Conservation (phyloP, 176 grass and related monocot species). For the Otatea glauca region DNA sequence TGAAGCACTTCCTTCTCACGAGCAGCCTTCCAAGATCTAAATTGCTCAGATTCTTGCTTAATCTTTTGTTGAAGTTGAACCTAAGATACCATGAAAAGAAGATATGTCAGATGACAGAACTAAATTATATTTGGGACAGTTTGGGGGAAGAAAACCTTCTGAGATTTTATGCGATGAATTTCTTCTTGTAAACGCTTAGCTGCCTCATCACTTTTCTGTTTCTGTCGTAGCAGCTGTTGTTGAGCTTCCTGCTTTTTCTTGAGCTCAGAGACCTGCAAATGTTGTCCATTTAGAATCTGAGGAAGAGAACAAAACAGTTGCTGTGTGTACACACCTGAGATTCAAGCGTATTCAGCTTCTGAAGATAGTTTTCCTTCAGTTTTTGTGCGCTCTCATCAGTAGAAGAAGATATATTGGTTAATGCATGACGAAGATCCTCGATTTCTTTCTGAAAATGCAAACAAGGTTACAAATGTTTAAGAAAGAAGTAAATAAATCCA, state of each 20-base stretch:
- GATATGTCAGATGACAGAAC: slow-evolving; percentile 16
- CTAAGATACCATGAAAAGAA: slow-evolving; percentile 41
- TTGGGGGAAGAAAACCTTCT: slow-evolving; percentile 61
- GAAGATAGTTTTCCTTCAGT: slow-evolving; percentile 84
- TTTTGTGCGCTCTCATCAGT: slow-evolving; percentile 74
- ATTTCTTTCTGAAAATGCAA: slow-evolving; percentile 90
- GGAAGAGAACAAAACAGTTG: slow-evolving; percentile 20
- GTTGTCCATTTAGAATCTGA: slow-evolving; percentile 19
- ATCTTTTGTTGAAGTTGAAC: slow-evolving; percentile 98
- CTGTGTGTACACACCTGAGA: slow-evolving; percentile 66
- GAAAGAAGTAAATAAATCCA: neutral
- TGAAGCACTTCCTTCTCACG: slow-evolving; percentile 97
- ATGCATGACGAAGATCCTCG: slow-evolving; percentile 71
- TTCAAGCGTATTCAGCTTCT: slow-evolving; percentile 86
- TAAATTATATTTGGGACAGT: neutral
- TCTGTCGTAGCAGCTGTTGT: slow-evolving; percentile 77
- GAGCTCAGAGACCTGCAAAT: slow-evolving; percentile 73
- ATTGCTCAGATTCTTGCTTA: slow-evolving; percentile 98
- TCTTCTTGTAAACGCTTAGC: slow-evolving; percentile 81
- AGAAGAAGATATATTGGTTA: slow-evolving; percentile 64
- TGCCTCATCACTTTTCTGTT: slow-evolving; percentile 88
- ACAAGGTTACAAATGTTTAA: slow-evolving; percentile 31
- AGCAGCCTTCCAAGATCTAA: slow-evolving; percentile 90
- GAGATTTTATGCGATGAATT: slow-evolving; percentile 92
- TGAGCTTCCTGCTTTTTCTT: slow-evolving; percentile 96